Evolutionary conservation across 352 stramenopile species (phyloP), one percentile per base, ranked within the genome.

Genomic region (Phytophthora tentaculata): DNA sequence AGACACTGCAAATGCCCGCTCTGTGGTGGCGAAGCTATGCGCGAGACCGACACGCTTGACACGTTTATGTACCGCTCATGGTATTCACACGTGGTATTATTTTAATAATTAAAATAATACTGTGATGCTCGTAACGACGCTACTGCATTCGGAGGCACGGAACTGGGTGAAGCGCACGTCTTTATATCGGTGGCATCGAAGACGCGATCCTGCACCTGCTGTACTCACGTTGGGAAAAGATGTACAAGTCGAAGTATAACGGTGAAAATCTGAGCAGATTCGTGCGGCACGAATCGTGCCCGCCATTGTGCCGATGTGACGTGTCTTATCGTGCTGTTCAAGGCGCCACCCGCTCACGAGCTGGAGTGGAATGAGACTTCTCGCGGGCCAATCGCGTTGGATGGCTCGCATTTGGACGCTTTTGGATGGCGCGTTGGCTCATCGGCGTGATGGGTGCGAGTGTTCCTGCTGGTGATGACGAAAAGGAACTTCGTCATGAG

Each of bases 21-120:
- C 24, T 98, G 92, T 49, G 90, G 90, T 35, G 79, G 76, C 13
- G 64, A 76, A 2, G 90, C 89, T 1, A 73, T 92, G 64, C 91
- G 91, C 10, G 93, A 98, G 59, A 95, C 86, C 10, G 90, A 98
- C 73, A 98, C 93, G 20, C 79, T 98, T 12, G 92, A 98, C 61
- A 98, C 92, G 16, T 98, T 98, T 76, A 90, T 98, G 26, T 92
- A 98, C 75, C 99, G 88, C 41, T 99, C 97, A 64, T 99, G 98
- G 98, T 99, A 99, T 84, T 99, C n/a, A 98, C 71, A 91, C 99
- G 57, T 95, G 98, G n/a, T n/a, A n/a, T n/a, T n/a, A n/a, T n/a
- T n/a, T n/a, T n/a, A n/a, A n/a, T n/a, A n/a, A n/a, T n/a, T n/a
- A n/a, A n/a, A n/a, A n/a, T n/a, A n/a, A 22, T 99, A 99, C 77